phyloP scores from a whole-genome alignment of 2,329 filamentous ascomycete species.

The Neonectria neomacrospora region DNA sequence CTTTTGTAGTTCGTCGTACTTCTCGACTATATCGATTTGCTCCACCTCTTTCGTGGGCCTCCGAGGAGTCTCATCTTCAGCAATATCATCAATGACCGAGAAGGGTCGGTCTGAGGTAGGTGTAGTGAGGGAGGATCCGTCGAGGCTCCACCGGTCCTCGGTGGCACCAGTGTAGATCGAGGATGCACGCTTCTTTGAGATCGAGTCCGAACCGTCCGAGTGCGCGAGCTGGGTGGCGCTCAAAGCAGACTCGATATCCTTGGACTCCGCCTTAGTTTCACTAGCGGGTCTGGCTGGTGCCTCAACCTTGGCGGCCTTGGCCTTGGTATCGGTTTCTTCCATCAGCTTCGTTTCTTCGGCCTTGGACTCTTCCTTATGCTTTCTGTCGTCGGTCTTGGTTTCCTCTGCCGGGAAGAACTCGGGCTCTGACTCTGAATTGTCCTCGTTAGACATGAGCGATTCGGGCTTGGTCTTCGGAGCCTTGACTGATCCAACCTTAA shows the following conservation, averaged over 20 bases:
- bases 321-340: slow-evolving; percentile 13
- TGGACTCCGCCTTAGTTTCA: slow-evolving; percentile 24
- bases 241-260: slow-evolving; percentile 25
- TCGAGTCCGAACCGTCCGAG: slow-evolving; percentile 45
- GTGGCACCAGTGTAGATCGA: slow-evolving; percentile 53
- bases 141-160: slow-evolving; percentile 52
- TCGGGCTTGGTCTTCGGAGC: slow-evolving; percentile 30
- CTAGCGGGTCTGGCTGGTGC: background rate
- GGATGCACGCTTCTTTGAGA: slow-evolving; percentile 50
- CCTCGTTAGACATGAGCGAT: slow-evolving; percentile 18
- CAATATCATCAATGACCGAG: slow-evolving; percentile 47
- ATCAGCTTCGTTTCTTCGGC: slow-evolving; percentile 13
- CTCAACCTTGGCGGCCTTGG: slow-evolving; percentile 17
- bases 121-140: slow-evolving; percentile 52
- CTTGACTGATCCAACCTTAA: slow-evolving; percentile 26
- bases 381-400: slow-evolving; percentile 18
- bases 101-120: slow-evolving; percentile 52
- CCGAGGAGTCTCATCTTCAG: slow-evolving; percentile 48
- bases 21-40: slow-evolving; percentile 37
- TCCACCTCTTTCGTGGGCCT: slow-evolving; percentile 43
- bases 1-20: slow-evolving; percentile 38
- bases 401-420: slow-evolving; percentile 39
- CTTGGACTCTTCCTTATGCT: slow-evolving; percentile 8
- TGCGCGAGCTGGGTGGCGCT: slow-evolving; percentile 36
- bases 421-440: slow-evolving; percentile 34